Base-by-base conservation (phyloP, 371 early-diverging fungal species). In the Mortierella sp. region DNA sequence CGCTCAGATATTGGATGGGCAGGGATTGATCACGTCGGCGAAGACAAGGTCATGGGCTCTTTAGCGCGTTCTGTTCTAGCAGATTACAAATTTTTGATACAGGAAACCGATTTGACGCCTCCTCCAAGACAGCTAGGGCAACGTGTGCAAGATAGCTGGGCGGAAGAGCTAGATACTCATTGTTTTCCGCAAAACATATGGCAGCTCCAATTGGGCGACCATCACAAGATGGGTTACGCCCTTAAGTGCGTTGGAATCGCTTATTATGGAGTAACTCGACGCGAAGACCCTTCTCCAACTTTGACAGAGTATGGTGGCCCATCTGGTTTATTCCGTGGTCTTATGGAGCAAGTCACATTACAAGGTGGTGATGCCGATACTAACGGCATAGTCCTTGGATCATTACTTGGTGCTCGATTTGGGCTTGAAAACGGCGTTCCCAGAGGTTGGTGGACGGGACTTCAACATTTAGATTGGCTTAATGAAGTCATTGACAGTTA, bases 311-410 rank as follows among this genome's bases (percentile, higher is more conserved):
- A 79, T 17, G 28, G 35, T 17, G 80, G 80, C 2, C 61, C 75
- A 19, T 42, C 51, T 9, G 82, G 80, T n/a, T 66, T 72, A n/a
- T 76, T 76, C 66, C 68, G 69, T 1, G 70, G 72, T 2, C 28
- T 67, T 31, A 63, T 72, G 65, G 71, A 75, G 54, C 76, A 90
- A 64, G 64, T 92, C 29, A 84, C 86, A 8, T 72, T 91, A 75
- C 85, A 91, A 70, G 91, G 82, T 3, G 92, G 92, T 0, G 91
- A 89, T 59, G 90, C 92, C 0, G 91, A 91, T 64, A 90, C 90
- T 34, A 91, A 91, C 70, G 87, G 83, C 8, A 80, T 90, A 4
- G 88, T 90, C 22, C 85, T 89, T 12, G 93, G 92, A 23, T 89
- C 91, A 2, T 66, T 93, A 53, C 66, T 93, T 8, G 93, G 93